These are phyloP conservation scores for Chloranthus sessilifolius DNA, from an alignment of 164 flowering plant genomes.

Conservation along the genomic window DNA sequence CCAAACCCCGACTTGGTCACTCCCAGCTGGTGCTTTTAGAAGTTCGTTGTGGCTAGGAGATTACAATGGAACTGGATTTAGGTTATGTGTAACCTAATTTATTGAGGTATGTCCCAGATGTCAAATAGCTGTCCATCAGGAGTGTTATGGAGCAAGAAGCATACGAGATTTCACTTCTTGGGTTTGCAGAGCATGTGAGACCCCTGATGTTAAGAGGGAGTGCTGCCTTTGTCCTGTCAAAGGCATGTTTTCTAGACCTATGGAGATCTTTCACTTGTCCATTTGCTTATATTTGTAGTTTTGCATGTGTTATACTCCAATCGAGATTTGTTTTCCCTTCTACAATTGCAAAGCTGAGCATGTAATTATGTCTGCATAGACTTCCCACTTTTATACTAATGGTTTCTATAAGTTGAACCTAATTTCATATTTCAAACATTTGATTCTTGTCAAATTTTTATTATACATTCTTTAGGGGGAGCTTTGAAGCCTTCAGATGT, in stretches of 20 bases:
- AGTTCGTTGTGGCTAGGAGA: not conserved
- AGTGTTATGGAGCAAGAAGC: slow-evolving; percentile 90
- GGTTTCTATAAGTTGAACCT: not conserved
- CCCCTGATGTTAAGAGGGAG: slow-evolving; percentile 73
- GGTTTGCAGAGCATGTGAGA: slow-evolving; percentile 99
- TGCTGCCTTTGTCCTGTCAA: slow-evolving; percentile 98
- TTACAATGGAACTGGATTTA: not conserved
- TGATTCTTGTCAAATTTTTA: too few species aligned
- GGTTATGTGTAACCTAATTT: too few species aligned
- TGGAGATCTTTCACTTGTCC: not conserved
- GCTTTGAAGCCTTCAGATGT: slow-evolving; percentile 96
- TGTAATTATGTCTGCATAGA: too few species aligned
- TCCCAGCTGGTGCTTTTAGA: too few species aligned
- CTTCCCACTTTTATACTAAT: too few species aligned
- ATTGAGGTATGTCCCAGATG: slow-evolving; percentile 68
- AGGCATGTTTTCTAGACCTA: slow-evolving; percentile 45
- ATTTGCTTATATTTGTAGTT: not conserved
- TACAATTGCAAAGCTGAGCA: too few species aligned
- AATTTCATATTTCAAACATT: slow-evolving; percentile 2
- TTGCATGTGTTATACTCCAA: too few species aligned
- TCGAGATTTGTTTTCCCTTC: too few species aligned
- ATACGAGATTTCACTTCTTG: slow-evolving; percentile 84
- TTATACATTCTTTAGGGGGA: slow-evolving; percentile 70
- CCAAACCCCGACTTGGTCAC: too few species aligned
- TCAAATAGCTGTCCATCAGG: slow-evolving; percentile 99